Evolutionary conservation across 768 basidiomycete species (phyloP), one percentile per base, ranked within the genome.

Genomic region (Pisolithus albus): DNA sequence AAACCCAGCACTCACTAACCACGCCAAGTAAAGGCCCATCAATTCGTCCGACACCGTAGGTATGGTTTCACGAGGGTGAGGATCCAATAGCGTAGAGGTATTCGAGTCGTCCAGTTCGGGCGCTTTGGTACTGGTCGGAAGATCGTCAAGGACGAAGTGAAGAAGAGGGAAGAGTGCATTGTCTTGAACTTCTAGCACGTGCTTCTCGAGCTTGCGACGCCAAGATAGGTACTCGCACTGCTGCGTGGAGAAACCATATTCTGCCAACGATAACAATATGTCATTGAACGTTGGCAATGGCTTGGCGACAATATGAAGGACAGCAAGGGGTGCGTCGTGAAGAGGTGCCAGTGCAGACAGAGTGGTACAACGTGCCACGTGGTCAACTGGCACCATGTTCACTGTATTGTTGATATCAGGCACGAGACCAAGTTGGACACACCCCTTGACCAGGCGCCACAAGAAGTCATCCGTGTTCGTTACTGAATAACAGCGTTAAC

Each of bases 381-480:
- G 89, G 67, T 98, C 89, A 37, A 98, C 96, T 0, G 96, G 96
- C 7, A 94, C 91, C 86, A 97, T 94, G 71, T 99, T 99, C 62
- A 99, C 79, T 1, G 91, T 87, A 70, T 99, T 99, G 75, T 96
- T 92, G 68, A 99, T 97, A 64, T 99, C 91, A 9, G 96, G 96
- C 2, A 92, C 84, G 38, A 92, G 79, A 1, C 94, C 95, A n/a
- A 98, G 83, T 65, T 99, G 96, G 36, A 97, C 78, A 63, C 93
- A 97, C n/a, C 96, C 96, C 68, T 98, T 98, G 64, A 96, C 90
- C 68, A 99, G 73, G 3, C 96, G 82, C 95, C 95, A 98, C 51
- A 99, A 82, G 70, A 99, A 98, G 66, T 99, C 96, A 60, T 99
- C 95, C 32, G 96, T 98, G 70, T 99, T 99, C 15, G 95, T 97